Conservation (phyloP, 441 rosid species). For the Euphorbia celastroides region DNA sequence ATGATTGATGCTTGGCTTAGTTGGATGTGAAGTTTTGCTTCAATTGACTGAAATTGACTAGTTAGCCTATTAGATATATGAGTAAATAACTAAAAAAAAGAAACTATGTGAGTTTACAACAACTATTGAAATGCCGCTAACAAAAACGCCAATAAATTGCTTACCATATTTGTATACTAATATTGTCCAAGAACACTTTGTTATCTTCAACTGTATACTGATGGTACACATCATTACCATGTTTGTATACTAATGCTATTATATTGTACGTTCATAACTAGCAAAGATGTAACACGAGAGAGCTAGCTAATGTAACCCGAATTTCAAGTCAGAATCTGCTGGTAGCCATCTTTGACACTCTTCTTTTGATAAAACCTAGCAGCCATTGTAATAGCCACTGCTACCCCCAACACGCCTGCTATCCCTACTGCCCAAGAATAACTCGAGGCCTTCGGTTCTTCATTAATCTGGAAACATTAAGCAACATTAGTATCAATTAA, state of each 20-base stretch:
- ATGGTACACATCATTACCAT: neutral
- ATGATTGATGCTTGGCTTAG: too few relatives aligned
- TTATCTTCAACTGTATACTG: too few relatives aligned
- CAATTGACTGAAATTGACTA: too few relatives aligned
- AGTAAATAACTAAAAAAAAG: too few relatives aligned
- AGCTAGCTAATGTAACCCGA: neutral
- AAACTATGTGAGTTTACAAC: too few relatives aligned
- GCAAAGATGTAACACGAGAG: neutral
- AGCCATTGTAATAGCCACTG: constrained; percentile 21
- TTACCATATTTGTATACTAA: too few relatives aligned
- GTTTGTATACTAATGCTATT: neutral
- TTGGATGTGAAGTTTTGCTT: too few relatives aligned
- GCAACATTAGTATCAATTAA: neutral
- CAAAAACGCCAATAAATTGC: too few relatives aligned
- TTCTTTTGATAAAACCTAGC: constrained; percentile 24
- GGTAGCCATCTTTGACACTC: constrained; percentile 36
- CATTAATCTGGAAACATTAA: constrained; percentile 19
- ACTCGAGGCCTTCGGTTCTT: constrained; percentile 12
- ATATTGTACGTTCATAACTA: neutral
- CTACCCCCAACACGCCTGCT: constrained; percentile 28
- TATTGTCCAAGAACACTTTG: too few relatives aligned
- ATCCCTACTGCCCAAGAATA: constrained; percentile 19
- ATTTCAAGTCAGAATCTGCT: constrained; percentile 23
- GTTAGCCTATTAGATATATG: too few relatives aligned
- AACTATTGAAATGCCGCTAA: too few relatives aligned